These are phyloP conservation scores for Gaeumannomyces sp. DNA, from an alignment of 2,329 filamentous ascomycete genomes.

Conservation along the genomic window DNA sequence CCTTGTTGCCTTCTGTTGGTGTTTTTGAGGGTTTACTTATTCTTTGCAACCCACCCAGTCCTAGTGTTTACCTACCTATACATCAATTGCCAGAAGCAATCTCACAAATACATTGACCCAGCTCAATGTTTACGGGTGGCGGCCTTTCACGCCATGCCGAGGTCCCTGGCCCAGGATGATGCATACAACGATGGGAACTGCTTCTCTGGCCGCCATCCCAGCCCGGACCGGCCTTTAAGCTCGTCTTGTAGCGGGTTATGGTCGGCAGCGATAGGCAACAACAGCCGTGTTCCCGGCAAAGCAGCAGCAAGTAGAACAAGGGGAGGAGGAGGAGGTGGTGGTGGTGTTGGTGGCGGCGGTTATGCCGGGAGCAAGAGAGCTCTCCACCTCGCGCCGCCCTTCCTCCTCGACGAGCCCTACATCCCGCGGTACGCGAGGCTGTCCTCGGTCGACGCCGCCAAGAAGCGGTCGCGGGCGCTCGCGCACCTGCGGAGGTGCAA, in stretches of 20 bases:
- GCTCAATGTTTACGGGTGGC: not conserved
- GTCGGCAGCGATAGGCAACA: not conserved
- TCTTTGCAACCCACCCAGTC: no score
- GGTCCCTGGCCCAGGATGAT: not conserved
- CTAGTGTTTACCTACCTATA: no score
- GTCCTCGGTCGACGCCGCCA: constrained; percentile 59
- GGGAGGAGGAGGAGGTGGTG: no score
- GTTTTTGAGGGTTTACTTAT: not conserved
- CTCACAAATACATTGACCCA: not conserved
- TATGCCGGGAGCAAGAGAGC: not conserved
- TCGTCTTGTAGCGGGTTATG: not conserved
- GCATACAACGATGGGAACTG: not conserved
- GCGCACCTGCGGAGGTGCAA: constrained; percentile 74
- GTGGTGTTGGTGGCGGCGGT: not conserved
- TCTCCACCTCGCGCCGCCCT: constrained; percentile 55
- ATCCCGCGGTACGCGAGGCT: constrained; percentile 66
- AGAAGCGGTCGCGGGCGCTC: constrained; percentile 69
- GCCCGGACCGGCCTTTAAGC: not conserved
- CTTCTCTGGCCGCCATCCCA: not conserved
- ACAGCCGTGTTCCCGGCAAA: not conserved
- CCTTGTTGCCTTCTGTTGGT: not conserved
- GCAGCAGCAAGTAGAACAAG: not conserved
- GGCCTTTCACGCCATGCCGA: not conserved
- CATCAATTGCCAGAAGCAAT: no score
- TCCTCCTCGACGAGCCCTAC: constrained; percentile 64